phyloP scores from a whole-genome alignment of 441 rosid species.

The Erodium chrysanthum region DNA sequence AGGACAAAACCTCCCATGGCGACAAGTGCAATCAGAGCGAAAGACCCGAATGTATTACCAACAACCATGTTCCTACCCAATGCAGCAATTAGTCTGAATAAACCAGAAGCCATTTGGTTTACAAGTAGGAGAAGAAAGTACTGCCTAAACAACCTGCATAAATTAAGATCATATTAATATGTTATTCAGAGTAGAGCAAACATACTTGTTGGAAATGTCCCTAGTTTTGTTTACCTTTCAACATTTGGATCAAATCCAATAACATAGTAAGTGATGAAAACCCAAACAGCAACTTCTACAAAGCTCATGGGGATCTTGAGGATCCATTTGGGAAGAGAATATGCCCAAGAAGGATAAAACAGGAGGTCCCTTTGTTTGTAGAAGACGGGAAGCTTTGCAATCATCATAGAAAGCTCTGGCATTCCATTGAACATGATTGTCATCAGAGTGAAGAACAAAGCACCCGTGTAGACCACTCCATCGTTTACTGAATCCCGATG shows the following conservation, averaged over 20 bases:
- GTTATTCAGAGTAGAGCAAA: too few relatives aligned
- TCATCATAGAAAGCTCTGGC: conserved; percentile 62
- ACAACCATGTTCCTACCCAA: conserved; percentile 53
- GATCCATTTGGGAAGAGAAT: conserved; percentile 62
- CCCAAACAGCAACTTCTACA: conserved; percentile 58
- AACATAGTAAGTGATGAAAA: conserved; percentile 58
- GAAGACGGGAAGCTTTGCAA: conserved; percentile 68
- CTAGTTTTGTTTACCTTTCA: conserved; percentile 37
- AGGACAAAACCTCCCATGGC: conserved; percentile 60
- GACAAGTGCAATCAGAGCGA: conserved; percentile 35
- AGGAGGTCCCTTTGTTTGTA: conserved; percentile 41
- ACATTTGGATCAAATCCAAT: conserved; percentile 59
- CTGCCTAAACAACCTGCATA: conserved; percentile 60
- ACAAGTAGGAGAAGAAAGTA: conserved; percentile 39
- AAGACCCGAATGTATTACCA: conserved; percentile 58
- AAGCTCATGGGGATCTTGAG: conserved; percentile 54
- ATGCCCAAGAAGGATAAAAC: conserved; percentile 55
- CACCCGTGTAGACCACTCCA: conserved; percentile 53
- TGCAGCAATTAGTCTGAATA: conserved; percentile 53
- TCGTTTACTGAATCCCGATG: conserved; percentile 27
- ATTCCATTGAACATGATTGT: conserved; percentile 57
- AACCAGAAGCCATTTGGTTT: conserved; percentile 60
- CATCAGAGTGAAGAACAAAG: conserved; percentile 40
- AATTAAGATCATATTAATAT: too few relatives aligned
- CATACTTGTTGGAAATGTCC: too few relatives aligned